Evolutionary conservation across 169 alveolate genomes (phyloP).

Genomic region (Plasmodium vinckei): DNA sequence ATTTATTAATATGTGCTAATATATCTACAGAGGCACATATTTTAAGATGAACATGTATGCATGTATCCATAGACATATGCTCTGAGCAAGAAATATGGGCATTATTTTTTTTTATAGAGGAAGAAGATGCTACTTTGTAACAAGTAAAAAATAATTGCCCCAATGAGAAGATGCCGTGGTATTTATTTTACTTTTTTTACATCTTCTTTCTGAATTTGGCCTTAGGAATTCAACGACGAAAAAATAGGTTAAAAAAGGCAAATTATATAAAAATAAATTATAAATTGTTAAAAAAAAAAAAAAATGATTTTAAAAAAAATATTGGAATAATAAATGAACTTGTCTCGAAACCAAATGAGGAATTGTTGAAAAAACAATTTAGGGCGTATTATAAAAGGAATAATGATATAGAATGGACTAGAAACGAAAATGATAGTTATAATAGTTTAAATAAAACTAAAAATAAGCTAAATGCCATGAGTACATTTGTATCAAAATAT

Average conservation of each 20-base stretch:
- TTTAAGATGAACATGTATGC: background rate
- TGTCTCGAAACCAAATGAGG: background rate
- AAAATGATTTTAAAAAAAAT: slow-evolving; percentile 13
- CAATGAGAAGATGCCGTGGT: slow-evolving; percentile 43
- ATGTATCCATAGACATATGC: slow-evolving; percentile 6
- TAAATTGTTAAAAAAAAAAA: slow-evolving; percentile 29
- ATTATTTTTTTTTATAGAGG: slow-evolving; percentile 4
- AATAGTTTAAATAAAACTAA: background rate
- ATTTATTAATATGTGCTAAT: too few species aligned
- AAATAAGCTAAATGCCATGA: slow-evolving; percentile 44
- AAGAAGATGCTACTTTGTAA: slow-evolving; percentile 1
- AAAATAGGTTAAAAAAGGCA: slow-evolving; percentile 11
- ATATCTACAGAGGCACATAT: too few species aligned
- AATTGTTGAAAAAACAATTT: background rate
- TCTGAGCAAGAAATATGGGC: background rate
- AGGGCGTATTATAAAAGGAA: background rate
- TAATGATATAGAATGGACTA: background rate
- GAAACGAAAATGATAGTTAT: background rate
- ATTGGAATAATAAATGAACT: slow-evolving; percentile 6
- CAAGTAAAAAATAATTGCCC: slow-evolving; percentile 34
- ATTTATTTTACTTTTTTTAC: slow-evolving; percentile 30
- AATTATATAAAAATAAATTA: slow-evolving; percentile 48
- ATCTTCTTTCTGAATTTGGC: slow-evolving; percentile 23
- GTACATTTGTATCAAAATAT: slow-evolving; percentile 86
- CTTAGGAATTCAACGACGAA: slow-evolving; percentile 22